Evolutionary conservation across 192 early-diverging fungal species (phyloP), one percentile per base, ranked within the genome.

Genomic region (Linderina pennispora): DNA sequence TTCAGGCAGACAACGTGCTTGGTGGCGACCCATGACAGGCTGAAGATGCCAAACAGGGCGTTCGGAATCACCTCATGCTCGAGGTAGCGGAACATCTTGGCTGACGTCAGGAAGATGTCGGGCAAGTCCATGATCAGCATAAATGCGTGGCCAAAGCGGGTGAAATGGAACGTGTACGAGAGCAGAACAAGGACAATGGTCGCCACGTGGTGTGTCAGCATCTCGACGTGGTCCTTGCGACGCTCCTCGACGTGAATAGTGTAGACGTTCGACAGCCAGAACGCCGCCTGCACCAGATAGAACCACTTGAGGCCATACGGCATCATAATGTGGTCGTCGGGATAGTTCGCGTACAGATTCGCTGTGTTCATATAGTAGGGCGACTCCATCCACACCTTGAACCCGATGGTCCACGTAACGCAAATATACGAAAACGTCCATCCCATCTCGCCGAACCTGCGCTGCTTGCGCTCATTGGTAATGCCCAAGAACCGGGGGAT

Each of bases 61-160:
- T 89, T 80, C 51, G 84, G 88, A 9, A 83, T 40, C 3, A 68
- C 67, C 19, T 67, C 61, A 43, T 75, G 72, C 22, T 70, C 70
- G 22, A 82, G 43, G 52, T 92, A 92, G 55, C 84, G 88, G 46
- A 89, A 60, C 43, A 87, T 77, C 67, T 92, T 92, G 58, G 89
- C 86, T 7, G 55, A 19, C 3, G 69, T 58, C 24, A 81, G 54
- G 14, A 74, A 71, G 20, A 81, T 62, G 51, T 81, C 79, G 25
- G 76, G 71, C 20, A 77, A 62, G 35, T 81, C 79, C 66, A 81
- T 63, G 26, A 71, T 48, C 15, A 68, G 46, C 60, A 78, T 62
- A 41, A 75, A 58, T 0, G 54, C 67, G 40, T 78, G 67, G 40
- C 79, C 79, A 23, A 76, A 58, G 19, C 72, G 64, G 8, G 76